These are phyloP conservation scores for Cercospora sesami DNA, from an alignment of 2,329 filamentous ascomycete species.

Conservation along the genomic window DNA sequence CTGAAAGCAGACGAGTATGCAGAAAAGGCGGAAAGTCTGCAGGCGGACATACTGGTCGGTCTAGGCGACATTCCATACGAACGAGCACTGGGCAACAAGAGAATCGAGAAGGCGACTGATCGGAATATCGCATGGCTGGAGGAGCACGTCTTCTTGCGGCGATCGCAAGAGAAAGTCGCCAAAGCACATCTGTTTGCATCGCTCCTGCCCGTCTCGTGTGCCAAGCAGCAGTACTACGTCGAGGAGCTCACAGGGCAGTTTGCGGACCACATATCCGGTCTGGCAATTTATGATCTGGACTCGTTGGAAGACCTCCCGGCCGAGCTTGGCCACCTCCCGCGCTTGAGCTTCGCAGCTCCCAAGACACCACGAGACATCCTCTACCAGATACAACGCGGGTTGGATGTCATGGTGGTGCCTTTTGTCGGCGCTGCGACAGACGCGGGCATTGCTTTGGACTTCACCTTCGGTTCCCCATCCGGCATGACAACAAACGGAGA, in stretches of 20 bases:
- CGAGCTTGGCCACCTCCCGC: slow-evolving; percentile 63
- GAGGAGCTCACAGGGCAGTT: slow-evolving; percentile 68
- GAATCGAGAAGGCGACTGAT: slow-evolving; percentile 79
- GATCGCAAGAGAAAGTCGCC: slow-evolving; percentile 2
- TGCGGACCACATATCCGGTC: slow-evolving; percentile 58
- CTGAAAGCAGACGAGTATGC: slow-evolving; percentile 70
- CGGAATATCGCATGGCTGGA: slow-evolving; percentile 80
- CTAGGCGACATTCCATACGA: slow-evolving; percentile 71
- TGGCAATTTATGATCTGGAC: slow-evolving; percentile 76
- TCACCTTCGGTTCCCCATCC: slow-evolving; percentile 58
- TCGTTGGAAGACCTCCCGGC: slow-evolving; percentile 67
- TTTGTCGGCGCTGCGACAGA: slow-evolving; percentile 76
- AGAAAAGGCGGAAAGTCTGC: slow-evolving; percentile 62
- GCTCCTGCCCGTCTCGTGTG: slow-evolving; percentile 71
- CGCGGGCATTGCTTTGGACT: slow-evolving; percentile 78
- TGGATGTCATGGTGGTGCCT: slow-evolving; percentile 76
- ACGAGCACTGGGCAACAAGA: slow-evolving; percentile 55
- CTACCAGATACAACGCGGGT: slow-evolving; percentile 70
- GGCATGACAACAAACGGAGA: background rate
- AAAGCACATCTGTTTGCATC: slow-evolving; percentile 61
- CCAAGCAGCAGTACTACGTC: slow-evolving; percentile 78
- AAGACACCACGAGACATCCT: slow-evolving; percentile 74
- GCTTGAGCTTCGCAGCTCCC: slow-evolving; percentile 71
- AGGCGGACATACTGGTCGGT: slow-evolving; percentile 77
- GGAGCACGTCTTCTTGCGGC: slow-evolving; percentile 56